These are phyloP conservation scores for Senna tora DNA, from an alignment of 306 rosid species.

Conservation along the genomic window DNA sequence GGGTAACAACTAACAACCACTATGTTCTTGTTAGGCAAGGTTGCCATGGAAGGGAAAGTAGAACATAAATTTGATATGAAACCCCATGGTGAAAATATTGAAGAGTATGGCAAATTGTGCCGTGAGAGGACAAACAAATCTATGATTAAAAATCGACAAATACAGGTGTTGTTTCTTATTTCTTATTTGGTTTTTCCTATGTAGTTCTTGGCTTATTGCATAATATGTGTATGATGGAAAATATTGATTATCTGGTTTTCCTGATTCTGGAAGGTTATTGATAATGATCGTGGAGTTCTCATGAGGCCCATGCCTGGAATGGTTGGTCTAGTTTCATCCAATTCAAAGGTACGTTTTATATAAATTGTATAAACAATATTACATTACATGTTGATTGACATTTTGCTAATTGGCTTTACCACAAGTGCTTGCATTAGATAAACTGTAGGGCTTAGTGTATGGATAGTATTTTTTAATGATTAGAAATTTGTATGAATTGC, in stretches of 20 bases:
- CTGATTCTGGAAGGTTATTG: conserved; percentile 71
- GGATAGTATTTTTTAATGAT: conserved; percentile 1
- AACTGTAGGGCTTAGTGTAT: background rate
- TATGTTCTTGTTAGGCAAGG: conserved; percentile 58
- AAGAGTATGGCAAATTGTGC: conserved; percentile 87
- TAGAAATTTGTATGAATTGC: conserved; percentile 16
- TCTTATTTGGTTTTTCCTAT: conserved; percentile 11
- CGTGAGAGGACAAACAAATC: conserved; percentile 95
- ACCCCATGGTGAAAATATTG: conserved; percentile 89
- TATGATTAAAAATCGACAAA: conserved; percentile 80
- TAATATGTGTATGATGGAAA: conserved; percentile 10
- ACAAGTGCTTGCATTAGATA: conserved; percentile 2
- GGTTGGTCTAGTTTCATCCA: conserved; percentile 82
- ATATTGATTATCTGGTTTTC: conserved; percentile 36
- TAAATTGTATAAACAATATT: conserved; percentile 1
- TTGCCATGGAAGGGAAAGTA: conserved; percentile 90
- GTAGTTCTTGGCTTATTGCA: conserved; percentile 22
- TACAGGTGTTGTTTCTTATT: conserved; percentile 65
- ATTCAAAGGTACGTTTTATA: conserved; percentile 68
- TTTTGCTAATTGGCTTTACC: conserved; percentile 17
- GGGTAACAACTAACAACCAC: conserved; percentile 25
- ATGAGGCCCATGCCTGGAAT: conserved; percentile 99
- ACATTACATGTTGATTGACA: conserved; percentile 1
- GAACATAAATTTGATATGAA: conserved; percentile 98
- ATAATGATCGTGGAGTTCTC: conserved; percentile 84